Percentiles rank a stretch among this genome's conserved stretches.
Conservation (phyloP, 495 filamentous ascomycete genomes). For the Hypoxylon cercidicola region DNA sequence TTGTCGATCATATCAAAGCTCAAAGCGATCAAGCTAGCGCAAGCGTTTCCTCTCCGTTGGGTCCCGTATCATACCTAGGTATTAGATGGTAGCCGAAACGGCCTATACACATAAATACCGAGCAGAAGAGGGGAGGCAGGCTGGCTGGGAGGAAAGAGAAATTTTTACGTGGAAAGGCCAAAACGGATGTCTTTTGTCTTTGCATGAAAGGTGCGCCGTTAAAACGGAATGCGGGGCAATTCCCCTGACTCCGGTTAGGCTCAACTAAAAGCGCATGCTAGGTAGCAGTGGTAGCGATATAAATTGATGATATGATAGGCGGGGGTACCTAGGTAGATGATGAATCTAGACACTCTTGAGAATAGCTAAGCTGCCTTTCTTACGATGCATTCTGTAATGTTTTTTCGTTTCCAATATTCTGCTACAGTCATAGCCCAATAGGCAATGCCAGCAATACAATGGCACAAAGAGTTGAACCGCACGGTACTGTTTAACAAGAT, state of each 20-base stretch:
- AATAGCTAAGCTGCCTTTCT: no score
- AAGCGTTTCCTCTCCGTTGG: slow-evolving; percentile 32
- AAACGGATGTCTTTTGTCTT: neutral
- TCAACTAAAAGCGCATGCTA: neutral
- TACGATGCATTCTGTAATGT: no score
- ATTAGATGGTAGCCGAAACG: neutral
- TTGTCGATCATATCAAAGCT: slow-evolving; percentile 29
- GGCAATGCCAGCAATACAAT: no score
- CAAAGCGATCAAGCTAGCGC: slow-evolving; percentile 23
- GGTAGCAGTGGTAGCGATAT: no score
- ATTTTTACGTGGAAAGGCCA: neutral
- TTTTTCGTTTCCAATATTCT: no score
- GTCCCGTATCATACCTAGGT: slow-evolving; percentile 10
- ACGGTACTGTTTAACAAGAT: no score
- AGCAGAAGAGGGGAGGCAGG: neutral
- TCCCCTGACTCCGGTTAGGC: neutral
- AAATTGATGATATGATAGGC: no score
- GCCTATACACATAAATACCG: neutral
- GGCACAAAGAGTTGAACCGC: no score
- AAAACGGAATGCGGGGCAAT: slow-evolving; percentile 8
- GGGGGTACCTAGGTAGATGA: no score
- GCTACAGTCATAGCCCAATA: no score
- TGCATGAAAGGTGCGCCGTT: neutral
- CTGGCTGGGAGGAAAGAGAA: neutral
- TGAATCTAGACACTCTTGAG: no score